Evolutionary conservation across 441 rosid genomes (phyloP), one percentile per base, ranked within the genome.

Genomic region (Pelargonium australe): DNA sequence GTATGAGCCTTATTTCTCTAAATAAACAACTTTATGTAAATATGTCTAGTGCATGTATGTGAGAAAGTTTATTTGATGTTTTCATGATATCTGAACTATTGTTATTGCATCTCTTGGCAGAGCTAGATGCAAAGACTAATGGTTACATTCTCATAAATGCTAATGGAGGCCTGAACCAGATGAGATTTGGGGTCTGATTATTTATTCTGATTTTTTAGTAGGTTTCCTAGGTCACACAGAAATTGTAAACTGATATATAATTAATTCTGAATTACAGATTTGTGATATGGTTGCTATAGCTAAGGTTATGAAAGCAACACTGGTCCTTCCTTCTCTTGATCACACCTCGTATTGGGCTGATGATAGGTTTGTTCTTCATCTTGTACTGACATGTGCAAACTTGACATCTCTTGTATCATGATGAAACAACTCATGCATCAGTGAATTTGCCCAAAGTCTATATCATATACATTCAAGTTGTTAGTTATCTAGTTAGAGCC

Each of bases 91-190:
- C 3, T 55, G 2, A 16, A 55, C 6, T 7, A 11, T 41, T 16
- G 25, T 2, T 55, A 55, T 55, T 55, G 61, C 61, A 64, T 78
- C 13, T 74, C 40, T 80, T 81, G 79, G 79, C 90, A 89, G 95
- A 76, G 85, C 76, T 87, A 63, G 87, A 77, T 73, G 77, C 81
- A 70, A 88, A 80, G 78, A 91, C 95, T 13, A 86, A 91, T 81
- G 97, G 96, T 25, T 94, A 86, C 82, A 80, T 94, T 70, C 89
- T 91, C 63, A 81, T 89, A 72, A 94, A 91, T 83, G 97, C 98
- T 57, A 94, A 94, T 75, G 98, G 97, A 63, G 98, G 98, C 85
- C 81, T 94, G 73, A 94, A 94, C 80, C 97, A 94, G 88, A 94
- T 94, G 98, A 86, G 98, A 91, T 94, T 94, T 85, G 97, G 98